Base-by-base conservation (phyloP, 108 stramenopile genomes). In the Nitzschia sp. region DNA sequence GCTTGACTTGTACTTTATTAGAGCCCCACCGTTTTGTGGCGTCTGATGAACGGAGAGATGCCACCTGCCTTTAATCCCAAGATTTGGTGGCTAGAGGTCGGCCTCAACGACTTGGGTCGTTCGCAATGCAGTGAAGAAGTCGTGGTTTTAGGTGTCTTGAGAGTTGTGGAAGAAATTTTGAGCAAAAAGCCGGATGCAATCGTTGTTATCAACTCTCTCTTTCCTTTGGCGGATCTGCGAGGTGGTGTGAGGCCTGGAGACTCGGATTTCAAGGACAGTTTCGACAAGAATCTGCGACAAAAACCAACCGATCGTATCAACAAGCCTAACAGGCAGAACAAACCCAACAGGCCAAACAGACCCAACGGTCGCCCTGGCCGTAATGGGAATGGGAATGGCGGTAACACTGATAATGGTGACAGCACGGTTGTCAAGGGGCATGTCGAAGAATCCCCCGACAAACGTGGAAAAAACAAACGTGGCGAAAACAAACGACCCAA, bases 111-210 rank as follows among this genome's bases (percentile, higher is more conserved):
- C 68, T 53, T 94, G 21, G 85, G 76, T 16, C 72, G 86, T 21
- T 80, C 77, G 75, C 78, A 88, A 66, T 94, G 92, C 62, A 87
- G 85, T 53, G 92, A 91, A 65, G 89, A 94, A 79, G 81, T 91
- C 25, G 85, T 85, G 1, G 73, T 94, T 2, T 25, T 91, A 9
- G 92, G 92, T 2, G 82, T 94, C 3, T 63, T 94, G 35, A 79
- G 89, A 25, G 81, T 91, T 0, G 86, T 94, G 21, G 92, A 94
- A 77, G 78, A 86, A 44, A 94, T 94, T 64, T 36, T 79, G 47
- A 63, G 79, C 15, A 25, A 68, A 33, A 87, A 87, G 46, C 85
- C 84, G 3, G 68, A 87, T 69, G 92, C 89, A 17, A 77, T 75
- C 30, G 87, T 94, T 69, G 92, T 91, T 26, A 86, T 94, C 45